Base-by-base conservation (phyloP, 345 rosid genomes). In the Brassica rapa region DNA sequence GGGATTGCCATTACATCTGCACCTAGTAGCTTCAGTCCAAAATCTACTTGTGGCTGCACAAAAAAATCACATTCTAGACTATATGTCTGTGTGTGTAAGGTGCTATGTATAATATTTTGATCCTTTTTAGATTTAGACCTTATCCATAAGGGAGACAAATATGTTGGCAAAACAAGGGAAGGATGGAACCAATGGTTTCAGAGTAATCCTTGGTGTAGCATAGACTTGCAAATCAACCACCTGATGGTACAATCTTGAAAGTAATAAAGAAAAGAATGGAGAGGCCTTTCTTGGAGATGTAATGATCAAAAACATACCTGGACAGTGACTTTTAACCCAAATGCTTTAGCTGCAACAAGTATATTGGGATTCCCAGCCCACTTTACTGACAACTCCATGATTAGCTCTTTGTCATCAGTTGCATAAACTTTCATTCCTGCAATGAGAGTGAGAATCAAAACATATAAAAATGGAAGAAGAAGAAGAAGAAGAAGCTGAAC, bases 121-220 rank as follows among this genome's bases (percentile, higher is more conserved):
- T 57, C 27, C 5, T 1, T 41, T 16, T 61, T 56, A 23, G 25
- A 14, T 29, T 1, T 33, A 68, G 74, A 95, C 99, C 94, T 93
- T 95, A 67, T 86, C 91, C 99, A 95, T 90, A 61, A 95, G 93
- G 32, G 99, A 93, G 43, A 95, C 94, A 15, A 27, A 87, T 78
- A 93, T 95, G 60, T 87, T 93, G 78, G 98, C 96, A 76, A 95
- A 95, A 83, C 99, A 95, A 74, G 99, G 98, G 86, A 95, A 91
- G 30, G 88, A 77, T 32, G 96, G 91, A 57, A 95, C 90, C 68
- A 95, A 84, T 39, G 98, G 99, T 88, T 93, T 93, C 84, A 95
- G 55, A 76, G 97, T 95, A 79, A 95, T 88, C 32, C 98, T 94
- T 15, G 99, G 97, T 76, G 84, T 82, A 9, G 96, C 98, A 84